These are phyloP conservation scores for Nephelium lappaceum DNA, from an alignment of 345 rosid species.

Conservation along the genomic window DNA sequence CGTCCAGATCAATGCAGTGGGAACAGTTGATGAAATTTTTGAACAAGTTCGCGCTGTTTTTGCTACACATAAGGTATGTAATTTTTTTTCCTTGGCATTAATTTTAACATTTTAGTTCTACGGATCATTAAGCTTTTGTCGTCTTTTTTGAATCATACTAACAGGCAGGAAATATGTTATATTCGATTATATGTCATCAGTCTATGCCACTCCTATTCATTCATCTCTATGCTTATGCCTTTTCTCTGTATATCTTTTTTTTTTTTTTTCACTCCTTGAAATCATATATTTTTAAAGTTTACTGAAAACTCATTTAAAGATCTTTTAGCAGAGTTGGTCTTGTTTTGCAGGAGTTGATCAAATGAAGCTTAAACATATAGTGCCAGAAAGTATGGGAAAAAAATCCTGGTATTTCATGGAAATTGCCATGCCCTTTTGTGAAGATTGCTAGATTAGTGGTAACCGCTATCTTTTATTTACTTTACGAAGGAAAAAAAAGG, in stretches of 20 bases:
- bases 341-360: constrained; percentile 26
- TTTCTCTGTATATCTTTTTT: background rate
- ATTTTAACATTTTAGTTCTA: background rate
- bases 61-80: constrained; percentile 53
- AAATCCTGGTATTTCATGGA: constrained; percentile 6
- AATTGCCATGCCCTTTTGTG: background rate
- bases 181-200: background rate
- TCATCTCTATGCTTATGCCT: background rate
- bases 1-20: constrained; percentile 82
- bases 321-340: constrained; percentile 8
- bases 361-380: constrained; percentile 14
- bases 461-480: no score
- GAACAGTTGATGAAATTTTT: constrained; percentile 84
- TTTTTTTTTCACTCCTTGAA: background rate
- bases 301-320: background rate
- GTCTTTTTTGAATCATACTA: background rate
- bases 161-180: background rate
- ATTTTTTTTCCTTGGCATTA: background rate
- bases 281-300: background rate
- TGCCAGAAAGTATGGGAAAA: constrained; percentile 1
- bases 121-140: background rate
- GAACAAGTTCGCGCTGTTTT: constrained; percentile 68
- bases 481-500: no score
- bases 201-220: background rate
- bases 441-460: background rate